Percentiles rank a stretch among this genome's conserved stretches.
Conservation (phyloP, 179 eudicot species). For the Beta lomatogona region DNA sequence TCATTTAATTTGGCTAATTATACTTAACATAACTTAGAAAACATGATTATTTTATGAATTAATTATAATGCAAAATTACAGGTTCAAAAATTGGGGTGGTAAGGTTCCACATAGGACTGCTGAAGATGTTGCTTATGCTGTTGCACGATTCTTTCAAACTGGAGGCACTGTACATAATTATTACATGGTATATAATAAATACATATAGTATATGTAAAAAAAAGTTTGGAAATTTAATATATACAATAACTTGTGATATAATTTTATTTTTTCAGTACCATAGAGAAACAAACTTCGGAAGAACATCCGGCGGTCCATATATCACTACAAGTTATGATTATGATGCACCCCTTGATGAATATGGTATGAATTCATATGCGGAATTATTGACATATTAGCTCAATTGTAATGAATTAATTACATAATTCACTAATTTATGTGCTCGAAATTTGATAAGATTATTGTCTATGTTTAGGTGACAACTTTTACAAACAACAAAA, state of each 20-base stretch:
- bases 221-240: no score
- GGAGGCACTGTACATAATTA: constrained; percentile 71
- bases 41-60: not conserved
- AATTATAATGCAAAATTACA: not conserved
- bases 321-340: constrained; percentile 72
- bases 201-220: no score
- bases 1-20: not conserved
- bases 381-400: not conserved
- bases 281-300: constrained; percentile 89
- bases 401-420: no score
- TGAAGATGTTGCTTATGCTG: constrained; percentile 71
- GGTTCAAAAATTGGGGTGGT: constrained; percentile 78
- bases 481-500: constrained; percentile 25
- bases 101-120: constrained; percentile 57
- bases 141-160: constrained; percentile 59
- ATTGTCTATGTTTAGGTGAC: constrained; percentile 35
- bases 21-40: not conserved
- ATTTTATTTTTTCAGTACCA: constrained; percentile 49
- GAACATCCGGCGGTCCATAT: constrained; percentile 69
- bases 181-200: constrained; percentile 49
- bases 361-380: constrained; percentile 40
- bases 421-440: not conserved
- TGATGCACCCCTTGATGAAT: constrained; percentile 89
- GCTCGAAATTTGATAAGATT: not conserved
- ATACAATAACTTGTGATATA: not conserved